These are phyloP conservation scores for Rhynchospora pubera DNA, from an alignment of 176 grass and related monocot genomes.

Conservation along the genomic window DNA sequence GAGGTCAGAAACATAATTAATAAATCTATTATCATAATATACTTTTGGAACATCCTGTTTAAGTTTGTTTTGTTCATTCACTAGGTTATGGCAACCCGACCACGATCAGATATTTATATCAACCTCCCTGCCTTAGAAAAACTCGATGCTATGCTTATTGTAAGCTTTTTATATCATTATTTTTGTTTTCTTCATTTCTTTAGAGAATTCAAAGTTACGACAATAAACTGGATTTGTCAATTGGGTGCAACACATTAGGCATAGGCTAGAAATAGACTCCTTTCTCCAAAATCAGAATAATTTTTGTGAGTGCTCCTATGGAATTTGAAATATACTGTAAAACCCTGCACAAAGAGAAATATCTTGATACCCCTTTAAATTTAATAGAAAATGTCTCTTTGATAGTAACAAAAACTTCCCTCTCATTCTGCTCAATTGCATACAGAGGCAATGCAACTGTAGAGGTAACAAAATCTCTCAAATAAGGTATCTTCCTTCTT, in stretches of 20 bases:
- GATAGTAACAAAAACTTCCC: not conserved
- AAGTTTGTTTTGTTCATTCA: not conserved
- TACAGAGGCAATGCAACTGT: not conserved
- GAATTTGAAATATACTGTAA: not conserved
- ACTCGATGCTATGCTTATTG: slow-evolving; percentile 84
- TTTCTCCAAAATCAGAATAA: not conserved
- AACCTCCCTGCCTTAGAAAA: slow-evolving; percentile 95
- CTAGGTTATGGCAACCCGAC: slow-evolving; percentile 86
- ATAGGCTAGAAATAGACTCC: not conserved
- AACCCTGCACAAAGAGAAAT: not conserved
- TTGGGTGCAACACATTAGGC: not conserved
- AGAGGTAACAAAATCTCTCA: not conserved
- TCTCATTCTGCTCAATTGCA: not conserved
- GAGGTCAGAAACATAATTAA: slow-evolving; percentile 43
- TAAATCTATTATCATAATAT: not conserved
- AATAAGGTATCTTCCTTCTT: not conserved
- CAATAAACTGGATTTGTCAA: too few relatives aligned
- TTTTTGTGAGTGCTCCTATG: not conserved
- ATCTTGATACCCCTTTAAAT: not conserved
- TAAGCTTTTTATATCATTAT: slow-evolving; percentile 20
- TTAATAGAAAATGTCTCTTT: not conserved
- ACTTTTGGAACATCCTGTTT: not conserved
- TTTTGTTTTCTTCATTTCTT: not conserved
- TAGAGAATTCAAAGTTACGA: not conserved
- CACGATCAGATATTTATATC: slow-evolving; percentile 90